phyloP scores from a whole-genome alignment of 2,329 filamentous ascomycete species.

The Aspergillus fischeri region DNA sequence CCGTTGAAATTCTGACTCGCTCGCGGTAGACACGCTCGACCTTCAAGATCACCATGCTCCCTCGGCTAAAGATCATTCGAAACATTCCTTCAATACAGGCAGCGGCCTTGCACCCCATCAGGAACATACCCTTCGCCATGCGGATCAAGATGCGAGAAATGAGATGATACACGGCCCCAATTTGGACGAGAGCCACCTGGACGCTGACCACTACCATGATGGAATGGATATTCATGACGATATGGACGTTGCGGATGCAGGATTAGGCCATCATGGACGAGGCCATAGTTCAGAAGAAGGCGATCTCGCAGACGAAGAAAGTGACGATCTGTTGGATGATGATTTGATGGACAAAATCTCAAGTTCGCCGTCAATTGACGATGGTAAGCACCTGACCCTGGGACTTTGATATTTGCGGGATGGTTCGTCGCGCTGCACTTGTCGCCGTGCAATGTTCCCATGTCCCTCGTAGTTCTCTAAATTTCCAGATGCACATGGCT shows the following conservation, averaged over 20 bases:
- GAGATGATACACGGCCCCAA: slow-evolving; percentile 64
- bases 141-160: slow-evolving; percentile 70
- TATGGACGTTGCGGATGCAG: slow-evolving; percentile 24
- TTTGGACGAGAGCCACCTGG: slow-evolving; percentile 53
- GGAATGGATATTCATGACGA: slow-evolving; percentile 30
- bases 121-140: slow-evolving; percentile 75
- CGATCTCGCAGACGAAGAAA: slow-evolving; percentile 60
- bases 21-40: slow-evolving; percentile 77
- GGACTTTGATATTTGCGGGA: neutral
- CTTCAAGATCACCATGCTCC: slow-evolving; percentile 79
- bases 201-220: slow-evolving; percentile 28
- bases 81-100: slow-evolving; percentile 49
- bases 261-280: slow-evolving; percentile 19
- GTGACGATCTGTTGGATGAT: slow-evolving; percentile 71
- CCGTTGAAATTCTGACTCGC: slow-evolving; percentile 6
- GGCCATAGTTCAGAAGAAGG: slow-evolving; percentile 39
- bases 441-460: neutral
- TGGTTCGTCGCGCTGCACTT: neutral
- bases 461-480: neutral
- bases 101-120: slow-evolving; percentile 71
- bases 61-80: slow-evolving; percentile 76
- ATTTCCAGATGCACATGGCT: slow-evolving; percentile 63
- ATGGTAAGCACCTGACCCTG: slow-evolving; percentile 58
- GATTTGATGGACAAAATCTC: slow-evolving; percentile 99
- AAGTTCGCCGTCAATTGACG: slow-evolving; percentile 96